These are phyloP conservation scores for Phytophthora pistaciae DNA, from an alignment of 352 stramenopile species.

Conservation along the genomic window DNA sequence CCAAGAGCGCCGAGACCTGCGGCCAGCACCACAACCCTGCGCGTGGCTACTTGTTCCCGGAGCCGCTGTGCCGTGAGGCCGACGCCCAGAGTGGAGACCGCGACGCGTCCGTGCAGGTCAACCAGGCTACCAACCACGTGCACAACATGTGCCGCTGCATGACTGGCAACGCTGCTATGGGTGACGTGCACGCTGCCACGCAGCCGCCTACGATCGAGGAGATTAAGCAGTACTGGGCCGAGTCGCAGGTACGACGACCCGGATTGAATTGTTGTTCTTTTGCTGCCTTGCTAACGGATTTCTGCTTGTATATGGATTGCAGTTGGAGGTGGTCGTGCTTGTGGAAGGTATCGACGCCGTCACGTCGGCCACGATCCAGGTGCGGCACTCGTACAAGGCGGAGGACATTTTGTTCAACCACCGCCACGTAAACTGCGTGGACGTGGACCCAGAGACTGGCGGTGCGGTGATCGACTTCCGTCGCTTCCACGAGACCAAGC, in stretches of 20 bases:
- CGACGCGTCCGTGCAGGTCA: constrained; percentile 45
- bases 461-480: constrained; percentile 90
- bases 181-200: constrained; percentile 27
- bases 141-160: constrained; percentile 60
- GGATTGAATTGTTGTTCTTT: neutral
- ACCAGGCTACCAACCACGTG: constrained; percentile 34
- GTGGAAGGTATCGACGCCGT: constrained; percentile 96
- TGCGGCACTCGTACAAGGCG: constrained; percentile 95
- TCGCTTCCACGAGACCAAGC: constrained; percentile 87
- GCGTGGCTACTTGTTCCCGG: constrained; percentile 73
- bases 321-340: constrained; percentile 97
- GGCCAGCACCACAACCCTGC: constrained; percentile 73
- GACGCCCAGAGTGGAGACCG: constrained; percentile 75
- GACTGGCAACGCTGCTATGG: constrained; percentile 24
- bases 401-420: constrained; percentile 95
- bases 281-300: neutral
- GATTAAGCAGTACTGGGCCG: constrained; percentile 81
- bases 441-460: constrained; percentile 75
- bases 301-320: too few relatives aligned
- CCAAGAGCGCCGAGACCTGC: constrained; percentile 56
- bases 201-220: constrained; percentile 51
- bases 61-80: constrained; percentile 63
- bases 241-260: constrained; percentile 62
- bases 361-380: constrained; percentile 95
- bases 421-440: constrained; percentile 94